Evolutionary conservation across 305 asterid genomes (phyloP), one percentile per base, ranked within the genome.

Genomic region (Nicotiana rustica): DNA sequence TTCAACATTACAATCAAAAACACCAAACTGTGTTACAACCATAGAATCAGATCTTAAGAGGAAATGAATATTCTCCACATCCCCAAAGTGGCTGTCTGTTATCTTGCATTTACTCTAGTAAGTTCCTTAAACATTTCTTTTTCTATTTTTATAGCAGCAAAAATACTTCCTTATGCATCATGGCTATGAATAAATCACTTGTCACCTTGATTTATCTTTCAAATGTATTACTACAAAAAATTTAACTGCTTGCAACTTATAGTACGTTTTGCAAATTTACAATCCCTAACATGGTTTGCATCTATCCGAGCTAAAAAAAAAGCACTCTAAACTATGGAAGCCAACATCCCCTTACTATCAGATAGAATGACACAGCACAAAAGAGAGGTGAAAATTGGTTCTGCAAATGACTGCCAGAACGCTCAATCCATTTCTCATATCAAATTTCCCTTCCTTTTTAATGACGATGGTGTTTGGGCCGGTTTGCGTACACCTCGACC

Each of bases 341-440:
- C 79, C 44, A 25, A 6, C 79, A 75, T 25, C 49, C 79, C 44
- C 79, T 49, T 44, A 73, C 78, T 6, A 71, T 21, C 61, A 47
- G 7, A 21, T 19, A 47, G 6, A 47, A 44, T 44, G 38, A 38
- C 2, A 8, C 4, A 15, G 15, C 17, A 18, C 10, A 70, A 70
- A 18, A 70, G 78, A 69, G 35, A 44, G 60, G 14, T 29, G 38
- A 25, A 31, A 21, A 25, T 12, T 36, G 13, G 36, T 10, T 36
- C 38, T 10, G 6, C 78, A 71, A 71, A 71, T 21, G 61, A 71
- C 36, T 47, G 17, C 19, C 19, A 47, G 19, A 47, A 71, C 12
- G 36, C 61, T 71, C 78, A 71, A 71, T 47, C 61, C 61, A 12
- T 10, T 71, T 47, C 61, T 41, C 19, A 3, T 12, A 6, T 18